Conservation (phyloP, 2,329 filamentous ascomycete species). For the Trichoderma simmonsii region DNA sequence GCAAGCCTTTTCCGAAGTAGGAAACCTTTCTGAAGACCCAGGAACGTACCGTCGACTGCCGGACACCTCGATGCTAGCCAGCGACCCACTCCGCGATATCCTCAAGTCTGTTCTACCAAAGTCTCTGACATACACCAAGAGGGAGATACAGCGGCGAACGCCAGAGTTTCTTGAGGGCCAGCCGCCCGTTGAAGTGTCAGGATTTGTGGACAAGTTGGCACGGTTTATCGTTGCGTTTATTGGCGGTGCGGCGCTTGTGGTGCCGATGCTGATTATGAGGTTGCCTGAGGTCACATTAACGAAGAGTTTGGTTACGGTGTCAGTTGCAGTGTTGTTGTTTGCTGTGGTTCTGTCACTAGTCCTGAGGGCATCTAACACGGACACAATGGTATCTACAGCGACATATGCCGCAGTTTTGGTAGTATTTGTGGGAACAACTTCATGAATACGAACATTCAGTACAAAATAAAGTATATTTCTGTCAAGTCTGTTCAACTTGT, state of each 20-base stretch:
- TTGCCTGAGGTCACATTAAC: neutral
- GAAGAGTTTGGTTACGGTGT: neutral
- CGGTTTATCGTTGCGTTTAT: neutral
- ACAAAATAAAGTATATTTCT: too few relatives aligned
- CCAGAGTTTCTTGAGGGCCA: neutral
- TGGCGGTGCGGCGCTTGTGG: neutral
- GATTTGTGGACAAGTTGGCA: neutral
- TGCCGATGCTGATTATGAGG: neutral
- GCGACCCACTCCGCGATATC: neutral
- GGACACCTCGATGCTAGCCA: neutral
- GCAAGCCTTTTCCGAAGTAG: neutral
- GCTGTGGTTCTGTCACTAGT: neutral
- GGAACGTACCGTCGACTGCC: neutral
- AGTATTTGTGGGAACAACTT: neutral
- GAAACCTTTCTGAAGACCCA: neutral
- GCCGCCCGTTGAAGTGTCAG: neutral
- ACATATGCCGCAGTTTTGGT: neutral
- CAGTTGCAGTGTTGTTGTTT: neutral
- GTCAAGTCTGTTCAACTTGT: too few relatives aligned
- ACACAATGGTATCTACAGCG: neutral
- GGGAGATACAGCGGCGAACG: neutral
- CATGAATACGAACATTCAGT: neutral
- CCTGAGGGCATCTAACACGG: neutral
- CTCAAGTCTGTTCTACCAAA: neutral
- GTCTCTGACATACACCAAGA: neutral